Evolutionary conservation across 345 rosid species (phyloP), one percentile per base, ranked within the genome.

Genomic region (Theobroma cacao): DNA sequence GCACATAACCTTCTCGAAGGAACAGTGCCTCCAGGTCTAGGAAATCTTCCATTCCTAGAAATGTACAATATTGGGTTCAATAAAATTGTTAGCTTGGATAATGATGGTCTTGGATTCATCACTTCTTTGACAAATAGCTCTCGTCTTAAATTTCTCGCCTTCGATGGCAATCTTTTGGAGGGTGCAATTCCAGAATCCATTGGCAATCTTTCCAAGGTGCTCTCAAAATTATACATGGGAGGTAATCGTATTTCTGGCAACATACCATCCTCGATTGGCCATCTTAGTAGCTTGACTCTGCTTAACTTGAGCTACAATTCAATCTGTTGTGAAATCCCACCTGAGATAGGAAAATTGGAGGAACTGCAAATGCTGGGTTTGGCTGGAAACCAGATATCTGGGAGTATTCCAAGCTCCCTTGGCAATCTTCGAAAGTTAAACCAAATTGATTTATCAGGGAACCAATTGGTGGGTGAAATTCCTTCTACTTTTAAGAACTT

Each of bases 101-200:
- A 82, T 12, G 76, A 78, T 69, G 77, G 79, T 72, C 81, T 86
- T 11, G 86, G 61, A 5, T 85, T 86, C 60, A 67, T 88, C 80
- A 72, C 74, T 38, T 83, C 88, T 20, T 77, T 88, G 82, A 64
- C 80, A 50, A 88, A 86, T 50, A 83, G 84, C 52, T 67, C 86
- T 52, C 52, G 56, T 34, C 88, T 86, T 28, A 26, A 74, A 41
- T 86, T 76, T 36, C 89, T 88, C 40, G 85, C 88, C 5, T 45
- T 88, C 12, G 82, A 80, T 38, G 85, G 84, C 34, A 88, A 88
- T 69, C 67, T 73, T 40, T 82, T 86, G 28, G 82, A 71, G 53
- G 91, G 91, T 56, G 77, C 64, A 18, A 67, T 86, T 81, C 89
- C 88, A 0, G 68, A 55, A n/a, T 86, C 89, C 10, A 74, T 88